Conservation (phyloP, 2,329 filamentous ascomycete genomes). For the Epichloe festucae region DNA sequence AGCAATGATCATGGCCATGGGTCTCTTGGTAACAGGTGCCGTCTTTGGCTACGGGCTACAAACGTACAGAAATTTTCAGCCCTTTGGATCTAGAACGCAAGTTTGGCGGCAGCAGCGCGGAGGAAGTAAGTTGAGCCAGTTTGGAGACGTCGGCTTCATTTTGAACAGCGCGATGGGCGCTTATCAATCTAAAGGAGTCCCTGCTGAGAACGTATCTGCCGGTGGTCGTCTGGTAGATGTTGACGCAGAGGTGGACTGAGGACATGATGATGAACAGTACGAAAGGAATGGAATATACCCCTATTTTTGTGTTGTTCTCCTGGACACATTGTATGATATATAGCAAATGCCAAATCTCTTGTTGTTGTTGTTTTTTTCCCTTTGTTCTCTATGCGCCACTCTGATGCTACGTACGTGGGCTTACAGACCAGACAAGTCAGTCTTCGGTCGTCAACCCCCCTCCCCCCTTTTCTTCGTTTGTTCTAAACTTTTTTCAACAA, state of each 20-base stretch:
- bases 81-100: constrained; percentile 32
- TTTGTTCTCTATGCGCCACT: background rate
- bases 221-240: constrained; percentile 20
- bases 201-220: constrained; percentile 5
- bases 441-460: too few relatives aligned
- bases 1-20: constrained; percentile 18
- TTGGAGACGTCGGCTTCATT: constrained; percentile 35
- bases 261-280: background rate
- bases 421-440: background rate
- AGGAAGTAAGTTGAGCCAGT: constrained; percentile 24
- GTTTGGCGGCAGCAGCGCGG: constrained; percentile 25
- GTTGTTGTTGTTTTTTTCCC: too few relatives aligned
- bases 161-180: constrained; percentile 23
- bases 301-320: background rate
- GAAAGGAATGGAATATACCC: constrained; percentile 5
- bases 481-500: background rate
- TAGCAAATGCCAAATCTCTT: background rate
- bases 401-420: background rate
- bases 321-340: background rate
- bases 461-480: too few relatives aligned
- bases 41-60: constrained; percentile 26
- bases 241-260: constrained; percentile 23
- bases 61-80: constrained; percentile 27
- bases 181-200: constrained; percentile 8
- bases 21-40: constrained; percentile 23